Conservation (phyloP, 2,329 filamentous ascomycete species). For the Calonectria montana region DNA sequence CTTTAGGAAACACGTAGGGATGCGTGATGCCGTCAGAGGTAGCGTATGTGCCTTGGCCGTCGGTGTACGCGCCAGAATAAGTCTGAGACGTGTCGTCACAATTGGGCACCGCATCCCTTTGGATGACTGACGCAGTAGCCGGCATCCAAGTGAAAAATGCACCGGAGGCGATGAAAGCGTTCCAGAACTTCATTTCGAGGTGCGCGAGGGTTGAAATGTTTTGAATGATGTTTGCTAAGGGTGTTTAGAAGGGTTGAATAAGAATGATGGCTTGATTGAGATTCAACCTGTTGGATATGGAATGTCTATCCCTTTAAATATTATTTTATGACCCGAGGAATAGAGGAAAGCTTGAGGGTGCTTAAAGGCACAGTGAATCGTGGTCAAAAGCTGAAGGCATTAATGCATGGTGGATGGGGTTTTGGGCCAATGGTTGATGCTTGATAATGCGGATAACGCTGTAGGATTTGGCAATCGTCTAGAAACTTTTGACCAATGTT, state of each 20-base stretch:
- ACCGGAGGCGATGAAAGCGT: neutral
- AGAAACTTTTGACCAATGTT: neutral
- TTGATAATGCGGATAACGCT: too few relatives aligned
- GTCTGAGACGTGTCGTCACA: neutral
- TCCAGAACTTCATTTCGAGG: neutral
- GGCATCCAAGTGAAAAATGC: neutral
- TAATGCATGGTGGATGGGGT: neutral
- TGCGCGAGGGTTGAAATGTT: neutral
- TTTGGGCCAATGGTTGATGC: neutral
- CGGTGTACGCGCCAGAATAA: neutral
- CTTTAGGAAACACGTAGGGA: constrained; percentile 3
- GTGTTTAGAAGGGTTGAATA: neutral
- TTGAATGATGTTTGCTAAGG: too few relatives aligned
- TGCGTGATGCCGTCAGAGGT: constrained; percentile 6
- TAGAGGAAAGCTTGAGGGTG: neutral
- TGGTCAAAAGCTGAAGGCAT: neutral
- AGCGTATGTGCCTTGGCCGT: neutral
- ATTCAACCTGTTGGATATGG: neutral
- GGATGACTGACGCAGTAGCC: neutral
- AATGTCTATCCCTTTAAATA: neutral
- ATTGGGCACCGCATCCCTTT: neutral
- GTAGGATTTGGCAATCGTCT: constrained; percentile 1
- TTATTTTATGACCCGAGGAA: neutral
- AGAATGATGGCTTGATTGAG: neutral
- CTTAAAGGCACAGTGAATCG: too few relatives aligned